These are phyloP conservation scores for Panellus pusillus DNA, from an alignment of 768 basidiomycete species.

Conservation along the genomic window DNA sequence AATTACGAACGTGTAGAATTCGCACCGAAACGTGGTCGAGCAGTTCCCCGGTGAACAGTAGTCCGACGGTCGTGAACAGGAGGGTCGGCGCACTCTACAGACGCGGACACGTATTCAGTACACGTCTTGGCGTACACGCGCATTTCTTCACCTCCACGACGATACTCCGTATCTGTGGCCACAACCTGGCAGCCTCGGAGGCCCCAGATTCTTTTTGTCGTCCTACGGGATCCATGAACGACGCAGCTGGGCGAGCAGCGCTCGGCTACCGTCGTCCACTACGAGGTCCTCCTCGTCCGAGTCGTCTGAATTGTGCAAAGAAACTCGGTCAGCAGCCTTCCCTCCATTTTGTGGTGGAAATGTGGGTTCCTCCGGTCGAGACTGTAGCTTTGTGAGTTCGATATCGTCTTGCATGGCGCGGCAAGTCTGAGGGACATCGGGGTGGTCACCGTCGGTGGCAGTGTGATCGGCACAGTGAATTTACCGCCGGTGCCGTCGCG, in stretches of 20 bases:
- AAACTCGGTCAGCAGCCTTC: slow-evolving; percentile 2
- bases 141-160: slow-evolving; percentile 60
- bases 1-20: slow-evolving; percentile 6
- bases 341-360: slow-evolving; percentile 10
- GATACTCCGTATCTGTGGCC: slow-evolving; percentile 61
- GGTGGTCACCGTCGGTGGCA: neutral
- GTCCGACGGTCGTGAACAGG: slow-evolving; percentile 76
- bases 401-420: slow-evolving; percentile 8
- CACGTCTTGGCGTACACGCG: neutral
- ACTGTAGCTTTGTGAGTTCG: slow-evolving; percentile 12
- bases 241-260: slow-evolving; percentile 40
- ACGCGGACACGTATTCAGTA: neutral
- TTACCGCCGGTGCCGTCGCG: no score
- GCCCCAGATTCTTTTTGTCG: slow-evolving; percentile 14
- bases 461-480: neutral
- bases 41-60: slow-evolving; percentile 89
- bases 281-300: slow-evolving; percentile 34
- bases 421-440: neutral
- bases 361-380: slow-evolving; percentile 4
- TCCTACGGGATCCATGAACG: slow-evolving; percentile 29
- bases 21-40: slow-evolving; percentile 83
- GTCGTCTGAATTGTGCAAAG: slow-evolving; percentile 35
- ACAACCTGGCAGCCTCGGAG: slow-evolving; percentile 30
- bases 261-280: slow-evolving; percentile 40
- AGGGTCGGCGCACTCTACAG: slow-evolving; percentile 83